Evolutionary conservation across 225 moss, liverwort and hornwort genomes (phyloP), one percentile per base, ranked within the genome.

Genomic region (Polytrichum commune): DNA sequence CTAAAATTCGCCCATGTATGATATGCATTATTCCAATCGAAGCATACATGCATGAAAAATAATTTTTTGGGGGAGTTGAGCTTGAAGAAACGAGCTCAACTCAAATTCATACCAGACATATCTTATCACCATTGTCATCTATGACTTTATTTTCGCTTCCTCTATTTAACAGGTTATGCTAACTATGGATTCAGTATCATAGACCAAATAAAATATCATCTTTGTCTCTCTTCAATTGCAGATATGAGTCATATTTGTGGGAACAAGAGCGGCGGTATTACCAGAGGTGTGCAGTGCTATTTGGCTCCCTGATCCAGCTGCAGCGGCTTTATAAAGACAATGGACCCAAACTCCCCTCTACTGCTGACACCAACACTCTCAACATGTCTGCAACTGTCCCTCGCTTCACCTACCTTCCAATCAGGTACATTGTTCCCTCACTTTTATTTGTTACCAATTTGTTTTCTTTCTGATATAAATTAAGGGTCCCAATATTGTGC

Each of bases 211-310:
- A 38, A 3, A 13, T 10, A 3, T 38, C 1, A 69, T 26, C 1
- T 63, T 10, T 10, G 10, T 27, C 28, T 8, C 18, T 61, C 7
- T 62, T 68, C 23, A 35, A 66, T 19, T 73, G 70, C 88, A 97
- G 96, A 62, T 93, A 95, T 75, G 93, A 97, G 61, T 86, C 88
- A 64, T 93, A 94, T 63, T 82, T 97, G 30, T 92, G 93, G 96
- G 90, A 92, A 30, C 93, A 97, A 62, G 93, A 92, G 78, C 79
- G 84, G 68, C 89, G 92, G 68, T 92, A 92, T 76, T 97, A 97
- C 71, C 93, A 93, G 73, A 87, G 92, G 63, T 92, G 90, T 77
- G 88, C 93, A 28, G 92, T 97, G 62, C 85, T 97, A 25, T 93
- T 93, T 82, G 96, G 96, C 74, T 86, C 89, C 38, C 73, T 97